Conservation (phyloP, 176 grass and related monocot genomes). For the Triticum turgidum region DNA sequence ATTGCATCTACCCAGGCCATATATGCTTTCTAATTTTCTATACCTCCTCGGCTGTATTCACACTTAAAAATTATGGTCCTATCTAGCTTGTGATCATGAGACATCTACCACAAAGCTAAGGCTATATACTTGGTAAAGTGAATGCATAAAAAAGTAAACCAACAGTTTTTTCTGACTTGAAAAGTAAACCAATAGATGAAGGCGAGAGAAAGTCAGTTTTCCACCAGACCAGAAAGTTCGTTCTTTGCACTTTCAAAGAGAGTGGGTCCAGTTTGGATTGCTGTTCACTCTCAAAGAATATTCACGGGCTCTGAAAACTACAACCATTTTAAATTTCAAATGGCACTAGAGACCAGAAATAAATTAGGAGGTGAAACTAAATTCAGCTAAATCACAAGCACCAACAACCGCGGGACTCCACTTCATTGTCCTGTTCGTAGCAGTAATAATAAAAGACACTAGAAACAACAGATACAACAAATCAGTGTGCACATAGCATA, state of each 20-base stretch:
- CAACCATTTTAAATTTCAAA: slow-evolving; percentile 11
- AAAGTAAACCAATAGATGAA: background rate
- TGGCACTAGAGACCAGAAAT: background rate
- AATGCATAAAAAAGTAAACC: background rate
- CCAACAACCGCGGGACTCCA: background rate
- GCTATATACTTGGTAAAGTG: background rate
- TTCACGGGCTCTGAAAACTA: slow-evolving; percentile 14
- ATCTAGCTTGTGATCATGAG: slow-evolving; percentile 23
- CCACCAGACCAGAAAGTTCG: background rate
- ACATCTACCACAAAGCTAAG: slow-evolving; percentile 9
- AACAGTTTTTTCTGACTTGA: background rate
- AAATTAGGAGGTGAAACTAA: background rate
- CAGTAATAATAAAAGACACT: background rate
- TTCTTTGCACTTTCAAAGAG: slow-evolving; percentile 14
- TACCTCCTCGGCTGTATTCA: background rate
- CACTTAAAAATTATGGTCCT: slow-evolving; percentile 1
- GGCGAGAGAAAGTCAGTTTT: background rate
- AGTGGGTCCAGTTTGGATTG: slow-evolving; percentile 1
- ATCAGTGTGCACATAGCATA: background rate
- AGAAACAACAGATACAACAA: background rate
- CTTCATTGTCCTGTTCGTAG: background rate
- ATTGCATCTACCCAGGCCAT: background rate
- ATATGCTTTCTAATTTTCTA: slow-evolving; percentile 10
- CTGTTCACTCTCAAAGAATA: slow-evolving; percentile 19
- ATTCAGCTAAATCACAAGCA: slow-evolving; percentile 30